Evolutionary conservation across 257 asterid species (phyloP).

Genomic region (Jasminum sambac): DNA sequence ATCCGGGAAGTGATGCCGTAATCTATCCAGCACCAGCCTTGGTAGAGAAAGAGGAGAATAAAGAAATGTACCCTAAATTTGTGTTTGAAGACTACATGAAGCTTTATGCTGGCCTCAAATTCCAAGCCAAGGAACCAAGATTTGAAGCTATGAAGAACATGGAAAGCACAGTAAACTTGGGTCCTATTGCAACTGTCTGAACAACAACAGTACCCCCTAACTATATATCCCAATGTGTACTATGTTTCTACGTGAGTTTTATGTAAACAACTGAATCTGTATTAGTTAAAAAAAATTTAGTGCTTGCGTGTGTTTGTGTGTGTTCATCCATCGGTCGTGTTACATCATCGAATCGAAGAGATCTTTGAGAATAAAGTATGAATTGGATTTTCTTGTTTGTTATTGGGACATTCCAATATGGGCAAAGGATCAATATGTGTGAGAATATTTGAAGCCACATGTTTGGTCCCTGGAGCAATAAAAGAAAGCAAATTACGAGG

Average conservation of each 20-base stretch:
- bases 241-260: not conserved
- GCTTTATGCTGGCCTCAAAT: constrained; percentile 52
- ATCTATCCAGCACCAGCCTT: constrained; percentile 56
- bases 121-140: constrained; percentile 67
- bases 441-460: not conserved
- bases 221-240: not conserved
- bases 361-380: too few species aligned
- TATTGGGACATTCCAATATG: not conserved
- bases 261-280: not conserved
- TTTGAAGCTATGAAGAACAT: constrained; percentile 54
- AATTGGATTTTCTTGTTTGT: too few species aligned
- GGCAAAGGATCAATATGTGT: not conserved
- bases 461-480: too few species aligned
- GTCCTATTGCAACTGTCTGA: constrained; percentile 44
- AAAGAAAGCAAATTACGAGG: not conserved
- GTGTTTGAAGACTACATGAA: constrained; percentile 72
- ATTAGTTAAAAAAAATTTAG: not conserved
- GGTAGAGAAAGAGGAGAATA: constrained; percentile 35
- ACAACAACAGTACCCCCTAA: not conserved
- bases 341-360: too few species aligned
- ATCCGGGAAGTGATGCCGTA: constrained; percentile 60
- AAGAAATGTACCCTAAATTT: constrained; percentile 45
- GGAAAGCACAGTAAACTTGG: constrained; percentile 27
- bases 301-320: not conserved
- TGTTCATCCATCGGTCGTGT: too few species aligned